Percentiles rank a stretch among this genome's conserved stretches.
These are phyloP conservation scores for Calamus simplicifolius DNA, from an alignment of 176 grass and related monocot genomes.

Conservation along the genomic window DNA sequence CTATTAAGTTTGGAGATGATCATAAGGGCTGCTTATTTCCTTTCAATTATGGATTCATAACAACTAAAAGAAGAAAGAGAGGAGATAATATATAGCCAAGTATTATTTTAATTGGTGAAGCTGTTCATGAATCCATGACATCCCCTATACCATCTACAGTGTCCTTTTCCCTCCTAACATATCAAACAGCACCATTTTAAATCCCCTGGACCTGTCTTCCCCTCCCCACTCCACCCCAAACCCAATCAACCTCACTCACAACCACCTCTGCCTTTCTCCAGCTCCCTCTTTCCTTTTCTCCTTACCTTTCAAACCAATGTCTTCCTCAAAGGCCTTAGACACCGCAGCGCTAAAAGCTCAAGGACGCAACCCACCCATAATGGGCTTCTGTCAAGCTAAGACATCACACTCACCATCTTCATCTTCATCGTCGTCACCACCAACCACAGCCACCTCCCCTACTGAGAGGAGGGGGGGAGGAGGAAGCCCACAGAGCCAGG, in stretches of 20 bases:
- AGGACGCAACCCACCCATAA: conserved; percentile 18
- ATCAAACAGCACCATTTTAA: conserved; percentile 45
- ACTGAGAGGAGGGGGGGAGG: conserved; percentile 35
- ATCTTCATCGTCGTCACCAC: conserved; percentile 34
- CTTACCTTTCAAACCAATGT: not conserved
- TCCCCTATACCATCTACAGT: conserved; percentile 22
- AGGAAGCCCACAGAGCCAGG: conserved; percentile 66
- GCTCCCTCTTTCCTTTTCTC: not conserved
- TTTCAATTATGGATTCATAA: too few relatives aligned
- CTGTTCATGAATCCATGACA: too few relatives aligned
- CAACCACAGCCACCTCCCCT: not conserved
- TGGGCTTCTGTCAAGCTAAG: conserved; percentile 53
- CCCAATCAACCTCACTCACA: conserved; percentile 11
- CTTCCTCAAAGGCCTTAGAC: conserved; percentile 22
- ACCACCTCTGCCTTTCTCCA: not conserved
- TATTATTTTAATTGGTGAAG: conserved; percentile 1
- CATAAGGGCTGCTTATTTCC: too few relatives aligned
- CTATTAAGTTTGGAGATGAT: too few relatives aligned
- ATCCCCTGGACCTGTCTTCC: conserved; percentile 14
- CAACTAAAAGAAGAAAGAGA: too few relatives aligned
- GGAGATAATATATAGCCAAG: too few relatives aligned
- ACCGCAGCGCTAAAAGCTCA: conserved; percentile 15
- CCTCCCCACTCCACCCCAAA: conserved; percentile 24
- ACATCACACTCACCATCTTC: conserved; percentile 11
- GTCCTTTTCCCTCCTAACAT: conserved; percentile 21